phyloP scores from a whole-genome alignment of 1,139 yeast genomes.

The Scheffersomyces insectosa region DNA sequence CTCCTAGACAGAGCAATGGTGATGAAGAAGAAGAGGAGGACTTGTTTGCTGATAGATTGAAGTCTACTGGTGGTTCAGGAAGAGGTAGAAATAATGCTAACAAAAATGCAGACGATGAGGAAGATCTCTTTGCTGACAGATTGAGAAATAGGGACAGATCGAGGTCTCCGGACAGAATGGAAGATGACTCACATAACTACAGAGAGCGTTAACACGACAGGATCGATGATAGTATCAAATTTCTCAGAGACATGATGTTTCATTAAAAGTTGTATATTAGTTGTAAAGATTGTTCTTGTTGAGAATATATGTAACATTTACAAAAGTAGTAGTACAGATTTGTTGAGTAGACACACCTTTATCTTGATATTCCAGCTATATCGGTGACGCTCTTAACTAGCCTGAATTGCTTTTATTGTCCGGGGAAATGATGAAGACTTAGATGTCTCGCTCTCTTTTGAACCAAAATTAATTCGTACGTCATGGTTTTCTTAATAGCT shows the following conservation, averaged over 20 bases:
- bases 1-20: constrained; percentile 20
- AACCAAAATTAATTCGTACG: no score
- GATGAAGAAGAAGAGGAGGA: constrained; percentile 33
- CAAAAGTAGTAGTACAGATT: background rate
- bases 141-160: constrained; percentile 15
- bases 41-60: constrained; percentile 36
- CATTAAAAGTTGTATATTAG: background rate
- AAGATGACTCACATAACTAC: background rate
- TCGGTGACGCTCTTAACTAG: no score
- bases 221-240: background rate
- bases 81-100: background rate
- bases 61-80: background rate
- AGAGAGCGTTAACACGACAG: background rate
- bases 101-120: background rate
- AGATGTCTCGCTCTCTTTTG: no score
- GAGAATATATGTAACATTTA: background rate
- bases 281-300: background rate
- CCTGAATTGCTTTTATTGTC: no score
- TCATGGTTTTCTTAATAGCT: no score
- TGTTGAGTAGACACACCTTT: no score
- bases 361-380: no score
- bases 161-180: constrained; percentile 17
- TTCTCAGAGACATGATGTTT: no score
- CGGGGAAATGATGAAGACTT: no score
- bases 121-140: constrained; percentile 8